A percentile compares a stretch with the other conserved stretches of the same genome.
Conservation (phyloP, 805 yeast genomes). For the Candida ponderosae region DNA sequence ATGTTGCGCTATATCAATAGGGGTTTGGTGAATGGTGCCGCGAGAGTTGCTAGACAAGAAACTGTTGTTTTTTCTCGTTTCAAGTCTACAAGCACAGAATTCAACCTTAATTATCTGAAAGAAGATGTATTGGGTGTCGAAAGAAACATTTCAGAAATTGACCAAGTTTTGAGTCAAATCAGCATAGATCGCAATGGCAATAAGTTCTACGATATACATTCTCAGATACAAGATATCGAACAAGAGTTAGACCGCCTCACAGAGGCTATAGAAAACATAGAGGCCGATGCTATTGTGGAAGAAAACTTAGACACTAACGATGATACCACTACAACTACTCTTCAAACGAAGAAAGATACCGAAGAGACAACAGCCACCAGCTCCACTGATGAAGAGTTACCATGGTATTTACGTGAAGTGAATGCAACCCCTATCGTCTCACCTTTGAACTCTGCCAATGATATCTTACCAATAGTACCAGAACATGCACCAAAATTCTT, state of each 20-base stretch:
- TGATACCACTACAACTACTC: not conserved
- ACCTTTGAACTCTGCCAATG: slow-evolving; percentile 18
- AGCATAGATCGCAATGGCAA: not conserved
- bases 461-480: slow-evolving; percentile 54
- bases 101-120: no score
- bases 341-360: not conserved
- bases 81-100: no score
- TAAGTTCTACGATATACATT: not conserved
- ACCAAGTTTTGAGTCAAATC: not conserved
- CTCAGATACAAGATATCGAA: not conserved
- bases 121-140: no score
- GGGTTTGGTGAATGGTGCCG: no score
- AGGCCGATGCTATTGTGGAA: not conserved
- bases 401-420: slow-evolving; percentile 55
- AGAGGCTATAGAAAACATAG: not conserved
- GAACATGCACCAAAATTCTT: slow-evolving; percentile 46
- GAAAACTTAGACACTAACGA: no score
- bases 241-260: not conserved
- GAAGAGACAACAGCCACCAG: no score
- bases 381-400: slow-evolving; percentile 20
- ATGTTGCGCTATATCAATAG: no score
- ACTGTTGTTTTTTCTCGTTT: no score
- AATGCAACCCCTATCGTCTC: slow-evolving; percentile 28
- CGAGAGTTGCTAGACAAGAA: no score
- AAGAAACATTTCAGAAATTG: no score